These are phyloP conservation scores for Singerocomus inundabilis DNA, from an alignment of 1,284 basidiomycete genomes.

Conservation along the genomic window DNA sequence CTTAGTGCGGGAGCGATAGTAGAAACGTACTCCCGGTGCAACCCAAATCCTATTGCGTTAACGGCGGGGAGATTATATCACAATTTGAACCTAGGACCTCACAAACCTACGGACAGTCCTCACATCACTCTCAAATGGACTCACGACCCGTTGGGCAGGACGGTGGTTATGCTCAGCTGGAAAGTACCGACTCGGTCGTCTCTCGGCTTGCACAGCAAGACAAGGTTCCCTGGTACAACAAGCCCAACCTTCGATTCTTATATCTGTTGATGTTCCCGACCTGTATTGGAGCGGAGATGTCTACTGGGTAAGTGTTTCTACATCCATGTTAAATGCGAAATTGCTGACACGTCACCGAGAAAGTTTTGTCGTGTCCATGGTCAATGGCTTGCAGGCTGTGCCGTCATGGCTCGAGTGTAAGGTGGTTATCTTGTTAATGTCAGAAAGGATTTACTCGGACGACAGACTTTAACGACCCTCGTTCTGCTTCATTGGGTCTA, in stretches of 20 bases:
- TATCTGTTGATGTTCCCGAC: no score
- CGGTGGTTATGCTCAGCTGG: not conserved
- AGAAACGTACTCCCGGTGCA: no score
- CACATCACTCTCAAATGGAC: conserved; percentile 4
- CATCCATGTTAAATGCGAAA: not conserved
- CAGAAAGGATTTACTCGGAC: not conserved
- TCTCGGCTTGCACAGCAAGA: conserved; percentile 48
- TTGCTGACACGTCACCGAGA: not conserved
- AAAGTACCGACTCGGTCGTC: conserved; percentile 39
- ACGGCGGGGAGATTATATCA: no score
- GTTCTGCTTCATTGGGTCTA: conserved; percentile 18
- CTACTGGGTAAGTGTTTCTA: conserved; percentile 49
- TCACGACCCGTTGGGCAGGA: not conserved
- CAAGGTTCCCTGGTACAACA: conserved; percentile 53
- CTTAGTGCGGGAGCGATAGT: no score
- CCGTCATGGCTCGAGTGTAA: conserved; percentile 24
- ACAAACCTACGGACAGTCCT: not conserved
- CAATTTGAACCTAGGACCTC: no score
- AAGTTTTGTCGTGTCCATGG: conserved; percentile 19
- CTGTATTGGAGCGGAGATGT: conserved; percentile 62
- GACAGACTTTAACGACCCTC: conserved; percentile 21
- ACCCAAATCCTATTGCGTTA: no score
- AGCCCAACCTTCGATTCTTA: conserved; percentile 43
- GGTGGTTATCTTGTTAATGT: no score
- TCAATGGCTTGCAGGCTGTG: conserved; percentile 21